phyloP scores from a whole-genome alignment of 2,329 filamentous ascomycete genomes.

The Fusarium globosum region DNA sequence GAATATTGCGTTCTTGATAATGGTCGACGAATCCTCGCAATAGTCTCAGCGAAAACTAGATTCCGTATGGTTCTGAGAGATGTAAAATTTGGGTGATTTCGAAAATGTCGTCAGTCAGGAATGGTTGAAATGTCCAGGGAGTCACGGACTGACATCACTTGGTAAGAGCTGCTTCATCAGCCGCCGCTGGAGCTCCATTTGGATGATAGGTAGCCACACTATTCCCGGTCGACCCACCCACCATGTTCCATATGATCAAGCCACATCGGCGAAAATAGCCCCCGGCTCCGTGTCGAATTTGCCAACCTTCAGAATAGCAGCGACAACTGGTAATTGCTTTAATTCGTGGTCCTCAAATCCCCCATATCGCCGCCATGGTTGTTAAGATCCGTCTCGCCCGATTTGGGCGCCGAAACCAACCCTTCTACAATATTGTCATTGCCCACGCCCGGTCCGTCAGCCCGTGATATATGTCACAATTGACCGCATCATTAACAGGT shows the following conservation, averaged over 20 bases:
- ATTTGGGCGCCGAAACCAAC: constrained; percentile 88
- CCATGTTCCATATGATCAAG: constrained; percentile 34
- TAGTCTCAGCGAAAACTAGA: not conserved
- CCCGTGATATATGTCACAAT: not conserved
- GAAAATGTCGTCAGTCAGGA: constrained; percentile 31
- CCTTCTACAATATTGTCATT: constrained; percentile 98
- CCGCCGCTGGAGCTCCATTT: not conserved
- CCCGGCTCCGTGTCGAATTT: constrained; percentile 49
- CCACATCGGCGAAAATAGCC: constrained; percentile 52
- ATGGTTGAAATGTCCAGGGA: constrained; percentile 16
- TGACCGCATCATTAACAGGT: constrained; percentile 6
- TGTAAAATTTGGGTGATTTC: constrained; percentile 14
- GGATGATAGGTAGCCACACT: constrained; percentile 2
- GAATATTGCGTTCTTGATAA: constrained; percentile 24
- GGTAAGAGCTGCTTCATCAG: constrained; percentile 5
- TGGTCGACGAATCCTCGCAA: not conserved
- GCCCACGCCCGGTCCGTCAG: constrained; percentile 82
- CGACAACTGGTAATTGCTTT: constrained; percentile 7
- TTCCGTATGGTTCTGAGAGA: not conserved
- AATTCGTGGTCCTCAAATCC: constrained; percentile 30
- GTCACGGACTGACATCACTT: constrained; percentile 35
- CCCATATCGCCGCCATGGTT: constrained; percentile 72
- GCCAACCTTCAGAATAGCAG: constrained; percentile 34
- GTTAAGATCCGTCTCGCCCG: constrained; percentile 93
- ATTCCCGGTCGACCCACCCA: not conserved